These are phyloP conservation scores for Pseudisothecium myosuroides DNA, from an alignment of 225 moss, liverwort and hornwort genomes.

Conservation along the genomic window DNA sequence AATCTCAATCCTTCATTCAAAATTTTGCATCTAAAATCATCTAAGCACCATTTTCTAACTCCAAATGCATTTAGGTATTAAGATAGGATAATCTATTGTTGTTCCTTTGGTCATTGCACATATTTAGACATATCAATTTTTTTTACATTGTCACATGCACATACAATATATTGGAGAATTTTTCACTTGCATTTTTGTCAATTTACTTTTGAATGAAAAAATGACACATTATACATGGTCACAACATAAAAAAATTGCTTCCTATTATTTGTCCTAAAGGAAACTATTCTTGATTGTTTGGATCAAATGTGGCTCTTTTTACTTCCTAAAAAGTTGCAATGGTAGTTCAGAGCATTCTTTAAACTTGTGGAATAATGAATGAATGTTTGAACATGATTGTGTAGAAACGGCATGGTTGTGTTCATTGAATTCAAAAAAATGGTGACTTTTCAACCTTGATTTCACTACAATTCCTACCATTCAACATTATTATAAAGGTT, in stretches of 20 bases:
- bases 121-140: background rate
- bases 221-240: background rate
- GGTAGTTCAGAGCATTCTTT: background rate
- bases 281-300: background rate
- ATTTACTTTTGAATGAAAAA: no score
- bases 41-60: accelerated
- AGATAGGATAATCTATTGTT: background rate
- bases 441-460: background rate
- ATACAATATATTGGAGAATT: background rate
- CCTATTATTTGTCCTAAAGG: accelerated
- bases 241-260: background rate
- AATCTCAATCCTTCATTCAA: accelerated
- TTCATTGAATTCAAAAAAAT: background rate
- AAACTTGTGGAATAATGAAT: background rate
- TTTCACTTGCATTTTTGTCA: background rate
- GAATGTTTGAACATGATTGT: accelerated
- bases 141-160: background rate
- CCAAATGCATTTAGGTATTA: accelerated
- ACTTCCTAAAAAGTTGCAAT: background rate
- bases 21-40: background rate
- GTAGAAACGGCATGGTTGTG: accelerated
- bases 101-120: accelerated
- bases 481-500: background rate
- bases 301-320: background rate
- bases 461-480: background rate